Percentiles rank a stretch among this genome's conserved stretches.
Evolutionary conservation across 352 stramenopile genomes (phyloP).

Genomic region (Phytophthora vignae): DNA sequence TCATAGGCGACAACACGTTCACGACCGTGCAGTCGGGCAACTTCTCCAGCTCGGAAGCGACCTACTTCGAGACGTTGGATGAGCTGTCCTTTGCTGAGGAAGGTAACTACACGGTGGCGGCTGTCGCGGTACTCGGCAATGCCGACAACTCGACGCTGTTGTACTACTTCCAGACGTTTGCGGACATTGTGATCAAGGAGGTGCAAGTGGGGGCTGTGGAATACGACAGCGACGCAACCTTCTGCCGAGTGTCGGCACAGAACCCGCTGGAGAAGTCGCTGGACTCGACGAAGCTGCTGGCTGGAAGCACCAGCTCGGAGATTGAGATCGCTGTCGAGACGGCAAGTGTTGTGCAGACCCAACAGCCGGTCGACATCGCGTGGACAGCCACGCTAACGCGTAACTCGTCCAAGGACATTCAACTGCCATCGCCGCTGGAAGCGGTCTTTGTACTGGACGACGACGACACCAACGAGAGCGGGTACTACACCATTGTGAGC

Average conservation of each 20-base stretch:
- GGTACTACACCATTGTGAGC: slow-evolving; percentile 57
- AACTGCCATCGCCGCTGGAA: slow-evolving; percentile 53
- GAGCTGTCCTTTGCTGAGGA: slow-evolving; percentile 44
- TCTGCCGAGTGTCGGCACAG: slow-evolving; percentile 56
- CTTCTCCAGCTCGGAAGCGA: slow-evolving; percentile 43
- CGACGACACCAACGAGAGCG: slow-evolving; percentile 20
- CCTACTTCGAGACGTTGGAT: slow-evolving; percentile 51
- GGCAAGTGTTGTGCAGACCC: slow-evolving; percentile 39
- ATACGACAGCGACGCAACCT: slow-evolving; percentile 49
- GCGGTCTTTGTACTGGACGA: slow-evolving; percentile 29
- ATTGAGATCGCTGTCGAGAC: slow-evolving; percentile 43
- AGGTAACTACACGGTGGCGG: slow-evolving; percentile 55
- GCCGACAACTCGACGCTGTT: slow-evolving; percentile 36
- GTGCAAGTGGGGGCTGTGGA: slow-evolving; percentile 26
- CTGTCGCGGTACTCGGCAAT: slow-evolving; percentile 55
- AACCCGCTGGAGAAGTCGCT: slow-evolving; percentile 43
- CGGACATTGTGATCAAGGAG: slow-evolving; percentile 47
- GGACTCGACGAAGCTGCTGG: slow-evolving; percentile 30
- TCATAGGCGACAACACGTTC: slow-evolving; percentile 19
- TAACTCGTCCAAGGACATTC: slow-evolving; percentile 47
- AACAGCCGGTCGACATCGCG: slow-evolving; percentile 25
- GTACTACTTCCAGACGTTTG: slow-evolving; percentile 65
- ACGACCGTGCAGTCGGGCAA: slow-evolving; percentile 49
- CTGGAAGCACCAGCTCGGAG: slow-evolving; percentile 55
- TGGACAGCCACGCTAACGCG: slow-evolving; percentile 51